These are phyloP conservation scores for Arthrobotrys conoides DNA, from an alignment of 2,329 filamentous ascomycete genomes.

Conservation along the genomic window DNA sequence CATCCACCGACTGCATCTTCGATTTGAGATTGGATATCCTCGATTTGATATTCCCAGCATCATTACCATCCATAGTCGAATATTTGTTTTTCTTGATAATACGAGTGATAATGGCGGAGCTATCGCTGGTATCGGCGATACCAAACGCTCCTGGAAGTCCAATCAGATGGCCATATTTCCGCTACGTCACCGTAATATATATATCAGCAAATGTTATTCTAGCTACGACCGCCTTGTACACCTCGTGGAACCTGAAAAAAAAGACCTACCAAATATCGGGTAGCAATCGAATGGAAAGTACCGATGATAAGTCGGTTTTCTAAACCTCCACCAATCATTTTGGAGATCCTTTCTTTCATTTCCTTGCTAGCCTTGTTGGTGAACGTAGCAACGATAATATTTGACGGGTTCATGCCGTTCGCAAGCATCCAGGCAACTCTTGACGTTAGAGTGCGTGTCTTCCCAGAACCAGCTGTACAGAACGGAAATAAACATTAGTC, in stretches of 20 bases:
- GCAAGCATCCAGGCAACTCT: slow-evolving; percentile 83
- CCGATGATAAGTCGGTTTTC: slow-evolving; percentile 86
- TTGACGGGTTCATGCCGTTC: slow-evolving; percentile 78
- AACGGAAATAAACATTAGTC: slow-evolving; percentile 67
- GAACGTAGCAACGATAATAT: slow-evolving; percentile 95
- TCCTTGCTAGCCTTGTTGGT: slow-evolving; percentile 94
- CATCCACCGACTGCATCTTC: slow-evolving; percentile 68
- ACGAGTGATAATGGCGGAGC: slow-evolving; percentile 76
- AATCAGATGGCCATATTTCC: slow-evolving; percentile 83
- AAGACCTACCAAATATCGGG: slow-evolving; percentile 80
- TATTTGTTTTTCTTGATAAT: slow-evolving; percentile 81
- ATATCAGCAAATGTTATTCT: slow-evolving; percentile 3
- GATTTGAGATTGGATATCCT: slow-evolving; percentile 80
- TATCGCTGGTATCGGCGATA: slow-evolving; percentile 89
- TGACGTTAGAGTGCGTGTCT: slow-evolving; percentile 94
- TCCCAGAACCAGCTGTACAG: slow-evolving; percentile 80
- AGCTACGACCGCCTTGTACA: not conserved
- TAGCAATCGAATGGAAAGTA: slow-evolving; percentile 93
- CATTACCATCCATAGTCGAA: slow-evolving; percentile 70
- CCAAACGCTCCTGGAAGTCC: slow-evolving; percentile 86
- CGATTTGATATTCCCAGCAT: slow-evolving; percentile 78
- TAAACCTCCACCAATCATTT: slow-evolving; percentile 81
- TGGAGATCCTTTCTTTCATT: slow-evolving; percentile 90
- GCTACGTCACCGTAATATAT: slow-evolving; percentile 10
- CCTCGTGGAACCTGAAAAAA: not conserved